Percentiles rank a stretch among this genome's conserved stretches.
phyloP scores from a whole-genome alignment of 306 rosid genomes.

The Acmispon strigosus region DNA sequence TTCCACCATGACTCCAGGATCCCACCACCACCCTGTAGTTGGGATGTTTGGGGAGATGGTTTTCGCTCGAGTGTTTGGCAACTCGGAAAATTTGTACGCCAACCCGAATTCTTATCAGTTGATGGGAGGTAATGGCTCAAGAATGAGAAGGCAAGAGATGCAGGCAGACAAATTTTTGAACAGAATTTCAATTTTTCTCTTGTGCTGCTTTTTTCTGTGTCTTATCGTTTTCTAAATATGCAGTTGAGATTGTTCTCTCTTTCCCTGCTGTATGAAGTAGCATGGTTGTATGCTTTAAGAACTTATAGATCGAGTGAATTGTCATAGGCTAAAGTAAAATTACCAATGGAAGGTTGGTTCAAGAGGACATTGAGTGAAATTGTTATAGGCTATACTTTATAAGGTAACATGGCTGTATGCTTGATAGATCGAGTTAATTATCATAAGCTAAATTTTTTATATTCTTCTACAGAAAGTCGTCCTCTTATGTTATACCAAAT shows the following conservation, averaged over 20 bases:
- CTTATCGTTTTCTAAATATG: slow-evolving; percentile 59
- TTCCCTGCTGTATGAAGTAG: slow-evolving; percentile 29
- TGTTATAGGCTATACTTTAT: too few species aligned
- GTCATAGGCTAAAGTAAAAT: not conserved
- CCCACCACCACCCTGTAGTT: slow-evolving; percentile 40
- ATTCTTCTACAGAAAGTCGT: too few species aligned
- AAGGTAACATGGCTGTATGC: too few species aligned
- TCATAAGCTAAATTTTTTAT: too few species aligned
- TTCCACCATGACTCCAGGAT: slow-evolving; percentile 31
- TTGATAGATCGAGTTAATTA: too few species aligned
- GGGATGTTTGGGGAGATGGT: slow-evolving; percentile 84
- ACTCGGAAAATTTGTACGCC: slow-evolving; percentile 39
- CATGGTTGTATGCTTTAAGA: not conserved
- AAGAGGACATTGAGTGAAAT: too few species aligned
- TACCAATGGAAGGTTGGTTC: too few species aligned
- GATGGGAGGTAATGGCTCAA: slow-evolving; percentile 38
- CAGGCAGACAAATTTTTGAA: slow-evolving; percentile 72
- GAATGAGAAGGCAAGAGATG: slow-evolving; percentile 83
- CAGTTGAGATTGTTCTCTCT: slow-evolving; percentile 12
- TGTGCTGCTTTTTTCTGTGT: slow-evolving; percentile 78
- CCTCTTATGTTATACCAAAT: too few species aligned
- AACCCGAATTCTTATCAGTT: slow-evolving; percentile 53
- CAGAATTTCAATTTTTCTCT: slow-evolving; percentile 75
- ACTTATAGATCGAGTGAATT: not conserved
- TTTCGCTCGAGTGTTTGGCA: slow-evolving; percentile 64